Percentiles rank a stretch among this genome's conserved stretches.
Evolutionary conservation across 2,329 filamentous ascomycete species (phyloP).

Genomic region (Penicillium janthinellum): DNA sequence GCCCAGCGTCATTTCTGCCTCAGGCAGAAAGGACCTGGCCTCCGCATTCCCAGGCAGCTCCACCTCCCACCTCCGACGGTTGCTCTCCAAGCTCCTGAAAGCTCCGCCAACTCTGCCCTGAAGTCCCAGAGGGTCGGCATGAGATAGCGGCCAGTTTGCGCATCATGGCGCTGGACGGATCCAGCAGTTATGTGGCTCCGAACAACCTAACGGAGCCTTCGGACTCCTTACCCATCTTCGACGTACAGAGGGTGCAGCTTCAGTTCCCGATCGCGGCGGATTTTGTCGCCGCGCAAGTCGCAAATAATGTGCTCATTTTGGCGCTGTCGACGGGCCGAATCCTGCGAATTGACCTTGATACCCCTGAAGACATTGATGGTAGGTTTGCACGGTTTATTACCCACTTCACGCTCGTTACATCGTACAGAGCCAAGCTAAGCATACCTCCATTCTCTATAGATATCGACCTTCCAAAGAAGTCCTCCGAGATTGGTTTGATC

Average conservation of each 20-base stretch:
- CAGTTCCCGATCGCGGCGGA: slow-evolving; percentile 93
- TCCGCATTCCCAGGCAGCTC: slow-evolving; percentile 21
- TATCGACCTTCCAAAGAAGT: slow-evolving; percentile 93
- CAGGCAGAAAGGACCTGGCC: slow-evolving; percentile 13
- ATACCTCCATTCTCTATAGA: slow-evolving; percentile 57
- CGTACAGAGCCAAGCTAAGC: slow-evolving; percentile 16
- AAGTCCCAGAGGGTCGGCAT: slow-evolving; percentile 27
- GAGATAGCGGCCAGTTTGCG: slow-evolving; percentile 37
- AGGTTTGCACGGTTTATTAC: slow-evolving; percentile 24
- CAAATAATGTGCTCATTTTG: slow-evolving; percentile 93
- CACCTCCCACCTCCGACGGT: slow-evolving; percentile 1
- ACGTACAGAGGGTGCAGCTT: slow-evolving; percentile 87
- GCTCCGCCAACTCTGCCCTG: slow-evolving; percentile 27
- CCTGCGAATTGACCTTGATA: slow-evolving; percentile 89
- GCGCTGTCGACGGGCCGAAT: slow-evolving; percentile 91
- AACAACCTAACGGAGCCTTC: slow-evolving; percentile 62
- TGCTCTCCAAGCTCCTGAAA: slow-evolving; percentile 26
- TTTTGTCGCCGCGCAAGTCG: slow-evolving; percentile 94
- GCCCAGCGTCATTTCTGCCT: not conserved
- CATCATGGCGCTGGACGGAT: slow-evolving; percentile 69
- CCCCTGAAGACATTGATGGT: slow-evolving; percentile 93
- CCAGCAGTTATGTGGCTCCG: slow-evolving; percentile 72
- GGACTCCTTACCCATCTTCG: slow-evolving; percentile 83
- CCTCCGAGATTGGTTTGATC: slow-evolving; percentile 87
- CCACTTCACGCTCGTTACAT: not conserved